A percentile compares a stretch with the other conserved stretches of the same genome.
These are phyloP conservation scores for Microbotryum violaceum DNA, from an alignment of 1,284 basidiomycete species.

Conservation along the genomic window DNA sequence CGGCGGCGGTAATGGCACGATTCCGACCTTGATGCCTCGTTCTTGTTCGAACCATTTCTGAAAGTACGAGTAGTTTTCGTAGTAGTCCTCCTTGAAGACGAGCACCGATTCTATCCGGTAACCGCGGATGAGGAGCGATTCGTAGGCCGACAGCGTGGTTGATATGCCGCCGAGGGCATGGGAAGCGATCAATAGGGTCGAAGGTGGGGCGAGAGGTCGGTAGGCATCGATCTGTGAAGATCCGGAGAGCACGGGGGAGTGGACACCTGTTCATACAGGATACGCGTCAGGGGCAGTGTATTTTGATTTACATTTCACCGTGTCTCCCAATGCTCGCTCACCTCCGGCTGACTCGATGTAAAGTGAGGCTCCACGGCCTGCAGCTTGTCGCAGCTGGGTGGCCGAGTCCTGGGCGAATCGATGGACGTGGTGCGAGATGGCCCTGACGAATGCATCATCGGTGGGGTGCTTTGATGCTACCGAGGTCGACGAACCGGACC, in stretches of 20 bases:
- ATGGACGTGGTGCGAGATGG: slow-evolving; percentile 58
- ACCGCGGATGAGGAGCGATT: slow-evolving; percentile 79
- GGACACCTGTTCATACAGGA: slow-evolving; percentile 58
- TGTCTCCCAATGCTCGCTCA: neutral
- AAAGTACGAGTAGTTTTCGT: slow-evolving; percentile 79
- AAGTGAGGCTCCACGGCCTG: slow-evolving; percentile 43
- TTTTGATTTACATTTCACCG: too few relatives aligned
- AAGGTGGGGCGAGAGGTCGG: slow-evolving; percentile 72
- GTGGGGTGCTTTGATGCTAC: slow-evolving; percentile 43
- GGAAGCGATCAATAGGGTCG: slow-evolving; percentile 74
- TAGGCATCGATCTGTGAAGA: slow-evolving; percentile 79
- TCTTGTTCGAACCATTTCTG: slow-evolving; percentile 61
- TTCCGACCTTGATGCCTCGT: slow-evolving; percentile 53
- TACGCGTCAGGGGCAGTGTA: too few relatives aligned
- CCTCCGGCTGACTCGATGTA: slow-evolving; percentile 67
- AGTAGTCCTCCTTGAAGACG: slow-evolving; percentile 78
- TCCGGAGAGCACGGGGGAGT: slow-evolving; percentile 80
- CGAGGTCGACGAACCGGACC: slow-evolving; percentile 37
- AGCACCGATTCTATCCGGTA: slow-evolving; percentile 83
- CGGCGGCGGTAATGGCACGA: slow-evolving; percentile 55
- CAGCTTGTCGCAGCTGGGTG: slow-evolving; percentile 33
- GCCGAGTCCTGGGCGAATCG: slow-evolving; percentile 45
- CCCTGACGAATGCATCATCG: slow-evolving; percentile 60
- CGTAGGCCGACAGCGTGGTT: slow-evolving; percentile 86
- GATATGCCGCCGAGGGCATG: slow-evolving; percentile 89